Evolutionary conservation across 768 basidiomycete species (phyloP).

Genomic region (Lactarius trivialis): DNA sequence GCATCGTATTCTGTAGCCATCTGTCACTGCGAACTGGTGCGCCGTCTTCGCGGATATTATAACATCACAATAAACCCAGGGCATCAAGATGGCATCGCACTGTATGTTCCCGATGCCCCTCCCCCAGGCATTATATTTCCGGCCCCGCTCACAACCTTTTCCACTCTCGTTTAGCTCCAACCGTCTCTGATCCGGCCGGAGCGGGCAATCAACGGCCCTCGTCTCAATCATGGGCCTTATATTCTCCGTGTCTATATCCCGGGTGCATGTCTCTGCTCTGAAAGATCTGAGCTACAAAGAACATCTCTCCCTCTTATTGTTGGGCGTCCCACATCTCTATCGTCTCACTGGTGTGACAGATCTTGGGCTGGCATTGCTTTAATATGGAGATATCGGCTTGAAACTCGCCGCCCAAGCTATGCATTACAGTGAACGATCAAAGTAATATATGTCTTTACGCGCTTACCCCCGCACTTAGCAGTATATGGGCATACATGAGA

Average conservation of each 20-base stretch:
- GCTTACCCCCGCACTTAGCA: background rate
- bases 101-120: constrained; percentile 10
- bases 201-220: background rate
- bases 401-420: background rate
- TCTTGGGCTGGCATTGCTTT: background rate
- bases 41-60: constrained; percentile 1
- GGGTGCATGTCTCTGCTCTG: background rate
- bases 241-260: background rate
- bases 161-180: background rate
- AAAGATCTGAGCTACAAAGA: no score
- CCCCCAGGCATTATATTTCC: background rate
- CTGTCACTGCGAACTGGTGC: background rate
- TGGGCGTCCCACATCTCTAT: background rate
- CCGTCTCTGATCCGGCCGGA: background rate
- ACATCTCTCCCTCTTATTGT: background rate
- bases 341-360: background rate
- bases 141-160: background rate
- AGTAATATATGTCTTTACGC: background rate
- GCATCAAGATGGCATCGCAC: background rate
- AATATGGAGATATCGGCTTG: constrained; percentile 4
- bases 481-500: constrained; percentile 2
- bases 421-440: background rate
- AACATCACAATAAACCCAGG: background rate
- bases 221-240: background rate
- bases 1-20: background rate